Conservation (phyloP, 2,329 filamentous ascomycete genomes). For the Cladosporium sp. region DNA sequence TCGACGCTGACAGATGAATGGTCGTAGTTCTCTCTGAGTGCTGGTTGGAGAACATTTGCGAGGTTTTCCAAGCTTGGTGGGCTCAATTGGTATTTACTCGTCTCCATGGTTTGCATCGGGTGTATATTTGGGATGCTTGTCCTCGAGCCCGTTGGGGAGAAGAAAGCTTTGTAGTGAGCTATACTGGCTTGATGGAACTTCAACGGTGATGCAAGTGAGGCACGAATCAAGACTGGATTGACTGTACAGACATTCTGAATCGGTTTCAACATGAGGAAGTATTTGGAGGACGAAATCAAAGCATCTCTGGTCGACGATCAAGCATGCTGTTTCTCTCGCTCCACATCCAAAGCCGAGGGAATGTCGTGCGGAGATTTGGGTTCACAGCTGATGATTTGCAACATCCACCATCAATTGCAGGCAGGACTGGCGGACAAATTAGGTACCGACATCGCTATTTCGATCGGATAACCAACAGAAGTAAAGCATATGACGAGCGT, state of each 20-base stretch:
- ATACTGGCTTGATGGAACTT: no score
- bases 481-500: no score
- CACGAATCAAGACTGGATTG: no score
- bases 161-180: no score
- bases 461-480: no score
- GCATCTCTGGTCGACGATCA: no score
- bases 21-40: constrained; percentile 24
- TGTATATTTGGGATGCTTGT: no score
- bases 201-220: no score
- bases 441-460: neutral
- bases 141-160: no score
- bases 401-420: neutral
- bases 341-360: constrained; percentile 9
- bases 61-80: constrained; percentile 25
- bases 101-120: neutral
- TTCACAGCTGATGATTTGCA: neutral
- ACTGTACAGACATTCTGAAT: no score
- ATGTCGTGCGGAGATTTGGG: constrained; percentile 9
- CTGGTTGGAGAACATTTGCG: constrained; percentile 18
- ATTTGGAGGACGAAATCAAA: neutral
- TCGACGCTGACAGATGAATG: constrained; percentile 19
- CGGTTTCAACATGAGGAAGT: no score
- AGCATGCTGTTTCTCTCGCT: no score
- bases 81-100: constrained; percentile 13
- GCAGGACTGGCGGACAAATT: constrained; percentile 4